Percentiles rank a stretch among this genome's conserved stretches.
Evolutionary conservation across 2,329 filamentous ascomycete genomes (phyloP).

Genomic region (Fusarium verrucosum): DNA sequence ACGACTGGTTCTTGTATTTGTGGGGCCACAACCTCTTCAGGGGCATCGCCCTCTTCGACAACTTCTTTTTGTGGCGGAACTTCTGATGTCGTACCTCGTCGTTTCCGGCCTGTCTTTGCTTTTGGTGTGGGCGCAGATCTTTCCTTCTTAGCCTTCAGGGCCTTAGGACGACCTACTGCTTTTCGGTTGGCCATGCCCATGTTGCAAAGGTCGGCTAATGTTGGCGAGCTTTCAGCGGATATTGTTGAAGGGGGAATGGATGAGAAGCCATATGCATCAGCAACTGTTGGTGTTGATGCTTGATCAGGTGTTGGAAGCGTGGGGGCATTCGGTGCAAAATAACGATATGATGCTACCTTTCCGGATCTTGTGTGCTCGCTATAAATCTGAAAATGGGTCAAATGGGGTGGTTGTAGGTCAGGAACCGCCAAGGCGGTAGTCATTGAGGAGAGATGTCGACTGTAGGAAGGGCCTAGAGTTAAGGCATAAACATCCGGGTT

Average conservation of each 20-base stretch:
- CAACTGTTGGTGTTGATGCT: not conserved
- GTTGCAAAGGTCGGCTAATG: constrained; percentile 43
- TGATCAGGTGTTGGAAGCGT: not conserved
- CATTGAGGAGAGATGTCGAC: constrained; percentile 51
- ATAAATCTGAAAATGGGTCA: constrained; percentile 49
- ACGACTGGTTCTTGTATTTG: not conserved
- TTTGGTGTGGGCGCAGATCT: constrained; percentile 6
- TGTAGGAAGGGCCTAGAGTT: constrained; percentile 51
- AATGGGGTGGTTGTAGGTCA: constrained; percentile 46
- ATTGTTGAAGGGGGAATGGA: constrained; percentile 2
- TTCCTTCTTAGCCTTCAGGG: constrained; percentile 19
- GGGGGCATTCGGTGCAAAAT: constrained; percentile 35
- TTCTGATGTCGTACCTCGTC: not conserved
- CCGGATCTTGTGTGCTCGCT: constrained; percentile 51
- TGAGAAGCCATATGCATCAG: constrained; percentile 34
- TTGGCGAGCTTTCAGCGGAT: constrained; percentile 14
- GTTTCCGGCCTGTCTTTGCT: constrained; percentile 11
- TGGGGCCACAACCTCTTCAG: not conserved
- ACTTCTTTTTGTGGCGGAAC: not conserved
- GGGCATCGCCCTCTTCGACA: not conserved
- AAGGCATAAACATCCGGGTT: constrained; percentile 52
- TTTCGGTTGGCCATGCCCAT: constrained; percentile 38
- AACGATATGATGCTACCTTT: constrained; percentile 51
- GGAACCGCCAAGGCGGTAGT: constrained; percentile 49
- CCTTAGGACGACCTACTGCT: constrained; percentile 43